Percentiles rank a stretch among this genome's conserved stretches.
Evolutionary conservation across 208 protist genomes (phyloP).

Genomic region (Blechomonas ayalai): DNA sequence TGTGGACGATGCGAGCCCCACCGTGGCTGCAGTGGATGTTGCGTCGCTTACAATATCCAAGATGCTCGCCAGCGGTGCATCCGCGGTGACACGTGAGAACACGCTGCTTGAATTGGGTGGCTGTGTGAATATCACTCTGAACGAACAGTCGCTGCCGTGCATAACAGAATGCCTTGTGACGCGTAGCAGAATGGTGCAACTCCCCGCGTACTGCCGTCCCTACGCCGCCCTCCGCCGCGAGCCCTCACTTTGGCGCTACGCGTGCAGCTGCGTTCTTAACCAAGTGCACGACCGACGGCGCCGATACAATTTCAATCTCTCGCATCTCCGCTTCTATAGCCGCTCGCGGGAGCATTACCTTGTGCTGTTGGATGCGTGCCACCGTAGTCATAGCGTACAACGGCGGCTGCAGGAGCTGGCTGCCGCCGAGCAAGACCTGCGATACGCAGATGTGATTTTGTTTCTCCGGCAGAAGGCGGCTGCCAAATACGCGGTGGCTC

Average conservation of each 20-base stretch:
- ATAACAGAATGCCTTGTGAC: conserved; percentile 43
- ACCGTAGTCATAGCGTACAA: conserved; percentile 31
- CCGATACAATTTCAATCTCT: conserved; percentile 73
- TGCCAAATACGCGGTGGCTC: conserved; percentile 19
- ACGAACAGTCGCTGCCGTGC: conserved; percentile 35
- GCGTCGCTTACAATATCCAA: conserved; percentile 35
- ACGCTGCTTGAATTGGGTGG: conserved; percentile 27
- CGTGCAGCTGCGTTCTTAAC: conserved; percentile 31
- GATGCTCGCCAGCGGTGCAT: conserved; percentile 26
- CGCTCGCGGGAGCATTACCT: conserved; percentile 57
- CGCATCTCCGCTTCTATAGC: conserved; percentile 61
- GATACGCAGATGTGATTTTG: conserved; percentile 64
- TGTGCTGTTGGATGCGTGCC: conserved; percentile 55
- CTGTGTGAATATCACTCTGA: conserved; percentile 16
- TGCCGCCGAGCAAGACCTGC: conserved; percentile 61
- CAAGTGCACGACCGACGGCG: conserved; percentile 38
- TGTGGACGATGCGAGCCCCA: conserved; percentile 3
- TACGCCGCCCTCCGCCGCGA: conserved; percentile 25
- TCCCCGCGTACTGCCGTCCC: conserved; percentile 53
- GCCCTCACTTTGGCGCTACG: conserved; percentile 57
- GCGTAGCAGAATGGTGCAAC: conserved; percentile 19
- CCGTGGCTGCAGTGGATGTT: conserved; percentile 20
- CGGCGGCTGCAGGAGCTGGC: conserved; percentile 36
- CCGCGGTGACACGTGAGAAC: conserved; percentile 46
- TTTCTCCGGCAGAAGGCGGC: conserved; percentile 49